Base-by-base conservation (phyloP, 768 basidiomycete genomes). In the Boletus sp. region DNA sequence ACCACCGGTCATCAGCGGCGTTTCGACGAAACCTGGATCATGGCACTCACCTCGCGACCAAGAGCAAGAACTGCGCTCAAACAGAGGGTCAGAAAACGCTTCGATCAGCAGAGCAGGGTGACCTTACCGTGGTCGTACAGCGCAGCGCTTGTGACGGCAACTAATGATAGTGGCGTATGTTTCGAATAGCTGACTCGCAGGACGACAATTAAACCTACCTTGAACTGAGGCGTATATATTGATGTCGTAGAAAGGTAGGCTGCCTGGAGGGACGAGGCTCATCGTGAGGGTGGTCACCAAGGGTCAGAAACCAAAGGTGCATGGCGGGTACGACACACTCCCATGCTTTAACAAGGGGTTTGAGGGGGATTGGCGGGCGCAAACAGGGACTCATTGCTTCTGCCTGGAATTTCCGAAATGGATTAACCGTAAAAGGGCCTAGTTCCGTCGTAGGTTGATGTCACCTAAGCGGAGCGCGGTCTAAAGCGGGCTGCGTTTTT, bases 121-220 rank as follows among this genome's bases (percentile, higher is more conserved):
- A 36, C 59, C 3, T 56, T 53, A 64, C 70, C 61, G 15, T 71
- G 70, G 55, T 71, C 70, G 44, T 71, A 73, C 14, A 71, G 46
- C 48, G 56, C 70, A 42, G 60, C 66, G 30, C 57, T 49, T 30
- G 70, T 58, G 30, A 70, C 66, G 12, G 70, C 71, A 63, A 68
- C 70, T 71, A 20, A 52, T 50, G 52, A 36, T 45, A 46, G 56
- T 39, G 50, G 52, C 36, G 50, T 61, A 50, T 41, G 20, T 24
- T 40, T 45, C 47, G n/a, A 53, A 45, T n/a, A 39, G 5, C 24
- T 24, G 24, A 24, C 15, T 48, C 18, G 5, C 1, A 28, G 45
- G 28, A 40, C 2, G 20, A 41, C 1, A 28, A 24, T 10, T n/a
- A 35, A 52, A 36, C 62, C 15, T 54, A 67, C 70, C 50, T 60